Evolutionary conservation across 176 grass and related monocot species (phyloP).

Genomic region (Oryza meridionalis): DNA sequence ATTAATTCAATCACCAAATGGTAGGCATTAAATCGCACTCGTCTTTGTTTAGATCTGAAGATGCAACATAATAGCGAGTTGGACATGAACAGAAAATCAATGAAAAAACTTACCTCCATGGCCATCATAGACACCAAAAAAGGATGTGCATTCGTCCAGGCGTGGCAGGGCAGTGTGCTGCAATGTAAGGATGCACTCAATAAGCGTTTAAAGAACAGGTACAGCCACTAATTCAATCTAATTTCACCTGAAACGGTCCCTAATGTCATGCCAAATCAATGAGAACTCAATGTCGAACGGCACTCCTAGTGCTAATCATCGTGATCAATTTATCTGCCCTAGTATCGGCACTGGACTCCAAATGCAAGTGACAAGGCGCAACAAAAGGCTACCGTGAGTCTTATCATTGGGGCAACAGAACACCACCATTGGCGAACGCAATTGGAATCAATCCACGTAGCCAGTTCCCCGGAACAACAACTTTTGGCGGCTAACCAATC

Average conservation of each 20-base stretch:
- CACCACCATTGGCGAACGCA: not conserved
- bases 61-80: not conserved
- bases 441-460: not conserved
- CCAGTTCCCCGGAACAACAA: not conserved
- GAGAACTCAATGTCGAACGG: too few relatives aligned
- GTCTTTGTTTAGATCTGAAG: not conserved
- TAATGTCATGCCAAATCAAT: too few relatives aligned
- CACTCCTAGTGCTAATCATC: not conserved
- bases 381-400: not conserved
- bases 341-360: not conserved
- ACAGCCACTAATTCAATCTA: too few relatives aligned
- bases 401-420: not conserved
- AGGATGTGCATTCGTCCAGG: slow-evolving; percentile 71
- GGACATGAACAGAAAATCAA: not conserved
- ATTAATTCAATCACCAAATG: not conserved
- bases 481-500: not conserved
- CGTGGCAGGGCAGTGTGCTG: slow-evolving; percentile 64
- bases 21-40: slow-evolving; percentile 2
- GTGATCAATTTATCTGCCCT: not conserved
- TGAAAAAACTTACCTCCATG: slow-evolving; percentile 61
- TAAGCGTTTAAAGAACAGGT: slow-evolving; percentile 24
- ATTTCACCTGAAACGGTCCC: too few relatives aligned
- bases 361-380: not conserved
- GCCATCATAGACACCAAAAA: slow-evolving; percentile 83
- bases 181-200: slow-evolving; percentile 6